A percentile compares a stretch with the other conserved stretches of the same genome.
These are phyloP conservation scores for Acanthochlamys bracteata DNA, from an alignment of 106 monocot species.

Conservation along the genomic window DNA sequence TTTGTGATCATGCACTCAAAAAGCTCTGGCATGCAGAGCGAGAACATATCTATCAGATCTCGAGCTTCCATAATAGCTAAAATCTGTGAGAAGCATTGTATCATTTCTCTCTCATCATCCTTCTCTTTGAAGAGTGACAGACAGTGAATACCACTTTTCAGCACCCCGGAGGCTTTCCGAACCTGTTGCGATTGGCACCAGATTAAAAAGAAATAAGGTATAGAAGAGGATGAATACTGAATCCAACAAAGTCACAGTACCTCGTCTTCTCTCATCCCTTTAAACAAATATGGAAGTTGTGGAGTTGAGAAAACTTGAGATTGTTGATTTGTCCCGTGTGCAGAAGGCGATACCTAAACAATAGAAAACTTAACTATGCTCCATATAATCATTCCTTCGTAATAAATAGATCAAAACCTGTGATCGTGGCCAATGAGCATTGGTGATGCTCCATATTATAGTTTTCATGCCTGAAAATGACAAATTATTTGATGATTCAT, in stretches of 20 bases:
- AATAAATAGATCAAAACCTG: slow-evolving; percentile 32
- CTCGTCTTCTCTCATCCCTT: slow-evolving; percentile 96
- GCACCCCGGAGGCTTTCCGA: slow-evolving; percentile 86
- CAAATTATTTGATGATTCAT: no score
- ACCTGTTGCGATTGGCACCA: slow-evolving; percentile 46
- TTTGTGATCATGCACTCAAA: slow-evolving; percentile 92
- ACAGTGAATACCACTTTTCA: slow-evolving; percentile 93
- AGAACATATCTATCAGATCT: slow-evolving; percentile 95
- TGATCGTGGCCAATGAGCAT: slow-evolving; percentile 71
- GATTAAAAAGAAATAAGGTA: not conserved
- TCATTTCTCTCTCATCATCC: slow-evolving; percentile 92
- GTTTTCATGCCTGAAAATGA: slow-evolving; percentile 82
- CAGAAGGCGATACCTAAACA: slow-evolving; percentile 39
- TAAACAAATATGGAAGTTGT: slow-evolving; percentile 42
- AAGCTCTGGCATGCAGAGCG: slow-evolving; percentile 89
- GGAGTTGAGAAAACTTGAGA: slow-evolving; percentile 50
- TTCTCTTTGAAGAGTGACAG: slow-evolving; percentile 92
- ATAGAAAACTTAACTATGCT: slow-evolving; percentile 2
- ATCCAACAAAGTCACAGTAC: slow-evolving; percentile 20
- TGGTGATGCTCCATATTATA: slow-evolving; percentile 95
- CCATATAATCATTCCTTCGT: not conserved
- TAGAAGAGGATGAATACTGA: not conserved
- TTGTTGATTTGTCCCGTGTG: slow-evolving; percentile 63
- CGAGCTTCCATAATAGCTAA: slow-evolving; percentile 98
- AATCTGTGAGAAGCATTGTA: slow-evolving; percentile 83